These are phyloP conservation scores for Candida caryicola DNA, from an alignment of 805 yeast genomes.

Conservation along the genomic window DNA sequence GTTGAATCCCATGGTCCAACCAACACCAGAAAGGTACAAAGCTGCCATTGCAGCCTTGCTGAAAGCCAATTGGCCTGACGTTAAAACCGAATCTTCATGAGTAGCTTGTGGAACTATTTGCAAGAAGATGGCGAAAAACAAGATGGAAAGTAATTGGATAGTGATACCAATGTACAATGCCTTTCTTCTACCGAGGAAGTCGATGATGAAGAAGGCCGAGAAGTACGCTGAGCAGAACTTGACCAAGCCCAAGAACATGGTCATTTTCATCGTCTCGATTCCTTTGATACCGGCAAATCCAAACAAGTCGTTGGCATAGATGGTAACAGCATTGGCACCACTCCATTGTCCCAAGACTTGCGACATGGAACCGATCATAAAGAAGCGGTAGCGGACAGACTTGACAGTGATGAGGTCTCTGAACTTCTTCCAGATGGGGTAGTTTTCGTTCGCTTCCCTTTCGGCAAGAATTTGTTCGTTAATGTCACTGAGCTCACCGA, in stretches of 20 bases:
- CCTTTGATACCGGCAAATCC: slow-evolving; percentile 46
- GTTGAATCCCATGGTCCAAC: slow-evolving; percentile 62
- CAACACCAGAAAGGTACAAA: slow-evolving; percentile 48
- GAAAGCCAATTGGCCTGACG: slow-evolving; percentile 33
- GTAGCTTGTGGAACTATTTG: slow-evolving; percentile 45
- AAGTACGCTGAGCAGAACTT: slow-evolving; percentile 49
- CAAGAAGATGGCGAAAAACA: slow-evolving; percentile 48
- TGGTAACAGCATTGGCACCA: slow-evolving; percentile 56
- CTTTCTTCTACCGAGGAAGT: slow-evolving; percentile 50
- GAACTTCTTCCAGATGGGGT: slow-evolving; percentile 14
- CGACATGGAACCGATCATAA: slow-evolving; percentile 38
- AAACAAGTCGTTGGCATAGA: slow-evolving; percentile 51
- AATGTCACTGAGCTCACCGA: slow-evolving; percentile 50
- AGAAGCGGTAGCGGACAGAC: slow-evolving; percentile 46
- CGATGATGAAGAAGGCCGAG: slow-evolving; percentile 53
- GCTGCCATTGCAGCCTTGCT: slow-evolving; percentile 50
- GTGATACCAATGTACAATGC: slow-evolving; percentile 49
- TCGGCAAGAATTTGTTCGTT: slow-evolving; percentile 45
- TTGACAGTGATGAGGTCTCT: slow-evolving; percentile 35
- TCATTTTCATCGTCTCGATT: slow-evolving; percentile 42
- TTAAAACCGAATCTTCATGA: slow-evolving; percentile 23
- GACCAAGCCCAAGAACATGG: slow-evolving; percentile 53
- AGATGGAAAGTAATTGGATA: slow-evolving; percentile 41
- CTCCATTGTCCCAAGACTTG: slow-evolving; percentile 58
- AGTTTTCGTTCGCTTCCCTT: slow-evolving; percentile 20